A percentile compares a stretch with the other conserved stretches of the same genome.
phyloP scores from a whole-genome alignment of 164 flowering plant species.

The Berberis vulgaris region DNA sequence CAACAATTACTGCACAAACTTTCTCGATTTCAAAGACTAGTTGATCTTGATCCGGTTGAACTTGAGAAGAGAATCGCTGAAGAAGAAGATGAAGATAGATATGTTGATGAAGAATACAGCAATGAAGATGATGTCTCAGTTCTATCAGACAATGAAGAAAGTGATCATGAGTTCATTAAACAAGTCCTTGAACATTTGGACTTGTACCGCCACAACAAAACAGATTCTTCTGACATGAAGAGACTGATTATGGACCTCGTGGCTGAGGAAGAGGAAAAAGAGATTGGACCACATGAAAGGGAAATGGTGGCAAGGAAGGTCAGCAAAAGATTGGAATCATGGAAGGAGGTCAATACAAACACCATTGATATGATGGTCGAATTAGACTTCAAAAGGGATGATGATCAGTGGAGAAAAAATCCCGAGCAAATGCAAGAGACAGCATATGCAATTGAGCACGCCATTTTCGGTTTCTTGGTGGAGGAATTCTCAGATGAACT shows the following conservation, averaged over 20 bases:
- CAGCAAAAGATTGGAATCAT: slow-evolving; percentile 47
- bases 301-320: slow-evolving; percentile 31
- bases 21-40: slow-evolving; percentile 60
- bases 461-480: slow-evolving; percentile 39
- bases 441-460: slow-evolving; percentile 39
- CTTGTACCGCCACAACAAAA: slow-evolving; percentile 3
- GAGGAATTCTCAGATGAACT: slow-evolving; percentile 61
- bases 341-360: slow-evolving; percentile 54
- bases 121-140: slow-evolving; percentile 9
- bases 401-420: slow-evolving; percentile 38
- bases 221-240: slow-evolving; percentile 39
- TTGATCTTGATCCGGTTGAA: slow-evolving; percentile 66
- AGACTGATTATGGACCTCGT: slow-evolving; percentile 48
- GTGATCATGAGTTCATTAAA: slow-evolving; percentile 10
- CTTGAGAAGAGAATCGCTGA: slow-evolving; percentile 60
- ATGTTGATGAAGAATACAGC: slow-evolving; percentile 21
- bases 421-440: slow-evolving; percentile 29
- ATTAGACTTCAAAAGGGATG: slow-evolving; percentile 41
- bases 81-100: slow-evolving; percentile 19
- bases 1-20: slow-evolving; percentile 57
- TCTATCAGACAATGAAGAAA: slow-evolving; percentile 7
- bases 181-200: slow-evolving; percentile 21
- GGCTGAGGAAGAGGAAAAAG: slow-evolving; percentile 34
- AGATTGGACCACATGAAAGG: background rate
- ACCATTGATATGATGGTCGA: slow-evolving; percentile 88